Evolutionary conservation across 2,329 filamentous ascomycete species (phyloP).

Genomic region (Calonectria montana): DNA sequence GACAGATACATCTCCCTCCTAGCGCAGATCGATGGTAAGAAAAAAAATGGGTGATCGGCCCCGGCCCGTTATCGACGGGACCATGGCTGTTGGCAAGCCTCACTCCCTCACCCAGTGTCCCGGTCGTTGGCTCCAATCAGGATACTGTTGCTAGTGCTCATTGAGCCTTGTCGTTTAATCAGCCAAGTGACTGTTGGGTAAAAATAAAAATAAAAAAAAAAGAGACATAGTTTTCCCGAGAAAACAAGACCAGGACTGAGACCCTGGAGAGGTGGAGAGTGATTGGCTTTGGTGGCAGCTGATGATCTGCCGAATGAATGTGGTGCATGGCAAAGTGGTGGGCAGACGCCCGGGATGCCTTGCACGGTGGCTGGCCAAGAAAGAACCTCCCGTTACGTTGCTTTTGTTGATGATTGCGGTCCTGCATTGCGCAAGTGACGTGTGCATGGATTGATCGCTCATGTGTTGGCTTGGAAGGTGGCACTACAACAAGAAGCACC

Average conservation of each 20-base stretch:
- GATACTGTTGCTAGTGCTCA: neutral
- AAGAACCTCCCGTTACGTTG: neutral
- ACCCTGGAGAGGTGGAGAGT: neutral
- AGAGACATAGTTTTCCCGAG: neutral
- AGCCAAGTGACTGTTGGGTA: neutral
- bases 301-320: neutral
- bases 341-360: neutral
- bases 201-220: too few species aligned
- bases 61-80: neutral
- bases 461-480: neutral
- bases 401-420: neutral
- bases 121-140: neutral
- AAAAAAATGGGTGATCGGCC: slow-evolving; percentile 4
- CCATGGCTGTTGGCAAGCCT: slow-evolving; percentile 5
- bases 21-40: slow-evolving; percentile 8
- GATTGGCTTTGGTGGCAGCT: neutral
- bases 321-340: neutral
- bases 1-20: slow-evolving; percentile 10
- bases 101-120: neutral
- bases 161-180: too few species aligned
- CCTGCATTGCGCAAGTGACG: neutral
- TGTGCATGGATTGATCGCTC: neutral
- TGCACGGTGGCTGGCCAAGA: neutral
- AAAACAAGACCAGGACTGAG: neutral
- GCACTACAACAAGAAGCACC: neutral